These are phyloP conservation scores for Rubroshorea leprosula DNA, from an alignment of 345 rosid genomes.

Conservation along the genomic window DNA sequence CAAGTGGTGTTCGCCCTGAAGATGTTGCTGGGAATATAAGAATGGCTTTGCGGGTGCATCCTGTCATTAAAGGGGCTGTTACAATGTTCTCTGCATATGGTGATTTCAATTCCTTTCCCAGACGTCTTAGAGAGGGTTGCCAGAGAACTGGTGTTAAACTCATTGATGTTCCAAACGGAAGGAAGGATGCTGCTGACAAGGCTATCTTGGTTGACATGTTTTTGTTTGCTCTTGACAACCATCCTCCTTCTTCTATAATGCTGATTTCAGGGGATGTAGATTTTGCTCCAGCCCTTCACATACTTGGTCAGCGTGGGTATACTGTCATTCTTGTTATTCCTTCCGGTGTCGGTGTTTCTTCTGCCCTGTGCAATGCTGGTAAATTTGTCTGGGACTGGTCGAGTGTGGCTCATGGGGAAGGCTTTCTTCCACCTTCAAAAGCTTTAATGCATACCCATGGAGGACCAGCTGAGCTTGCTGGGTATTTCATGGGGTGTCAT, in stretches of 20 bases:
- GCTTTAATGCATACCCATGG: conserved; percentile 37
- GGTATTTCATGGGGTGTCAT: conserved; percentile 50
- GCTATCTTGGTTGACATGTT: conserved; percentile 97
- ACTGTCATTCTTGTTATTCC: conserved; percentile 85
- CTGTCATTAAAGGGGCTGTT: conserved; percentile 71
- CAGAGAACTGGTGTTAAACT: conserved; percentile 97
- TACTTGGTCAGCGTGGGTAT: conserved; percentile 91
- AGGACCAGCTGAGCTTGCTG: conserved; percentile 31
- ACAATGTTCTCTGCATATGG: conserved; percentile 86
- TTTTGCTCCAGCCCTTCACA: conserved; percentile 93
- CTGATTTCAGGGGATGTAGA: conserved; percentile 96
- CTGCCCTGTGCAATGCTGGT: conserved; percentile 86
- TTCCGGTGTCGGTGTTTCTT: conserved; percentile 70
- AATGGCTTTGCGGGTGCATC: conserved; percentile 86
- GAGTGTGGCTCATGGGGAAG: conserved; percentile 93
- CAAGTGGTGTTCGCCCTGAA: conserved; percentile 86
- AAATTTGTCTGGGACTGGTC: conserved; percentile 98
- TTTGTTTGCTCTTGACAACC: conserved; percentile 85
- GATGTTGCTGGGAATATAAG: conserved; percentile 89
- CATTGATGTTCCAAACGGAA: conserved; percentile 90
- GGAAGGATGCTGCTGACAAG: conserved; percentile 97
- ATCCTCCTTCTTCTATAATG: conserved; percentile 79
- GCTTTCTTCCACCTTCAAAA: conserved; percentile 56
- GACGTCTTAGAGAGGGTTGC: conserved; percentile 92
- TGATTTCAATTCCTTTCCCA: conserved; percentile 90